Evolutionary conservation across 164 flowering plant species (phyloP).

Genomic region (Aristolochia contorta): DNA sequence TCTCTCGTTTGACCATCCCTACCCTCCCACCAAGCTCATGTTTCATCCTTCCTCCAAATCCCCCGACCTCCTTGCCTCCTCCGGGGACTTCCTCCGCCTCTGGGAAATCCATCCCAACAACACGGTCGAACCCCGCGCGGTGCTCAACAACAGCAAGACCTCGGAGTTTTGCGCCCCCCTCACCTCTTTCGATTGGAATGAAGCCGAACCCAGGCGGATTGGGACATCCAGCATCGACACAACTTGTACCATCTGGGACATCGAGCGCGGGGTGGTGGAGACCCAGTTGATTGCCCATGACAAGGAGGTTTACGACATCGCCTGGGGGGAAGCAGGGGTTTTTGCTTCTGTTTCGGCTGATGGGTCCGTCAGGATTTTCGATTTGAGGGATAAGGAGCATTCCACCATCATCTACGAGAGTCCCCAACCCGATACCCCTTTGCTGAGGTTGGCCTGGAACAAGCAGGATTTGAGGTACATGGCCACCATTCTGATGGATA

Average conservation of each 20-base stretch:
- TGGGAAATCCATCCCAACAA: slow-evolving; percentile 44
- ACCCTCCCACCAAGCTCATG: slow-evolving; percentile 82
- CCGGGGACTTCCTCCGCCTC: slow-evolving; percentile 71
- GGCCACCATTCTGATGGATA: slow-evolving; percentile 80
- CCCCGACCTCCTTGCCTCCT: slow-evolving; percentile 28
- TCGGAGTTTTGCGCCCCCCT: slow-evolving; percentile 56
- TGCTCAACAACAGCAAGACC: slow-evolving; percentile 49
- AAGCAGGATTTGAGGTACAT: slow-evolving; percentile 60
- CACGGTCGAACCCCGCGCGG: slow-evolving; percentile 27
- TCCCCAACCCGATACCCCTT: slow-evolving; percentile 72
- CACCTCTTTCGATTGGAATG: slow-evolving; percentile 70
- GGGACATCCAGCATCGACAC: slow-evolving; percentile 92
- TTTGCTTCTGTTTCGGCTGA: slow-evolving; percentile 95
- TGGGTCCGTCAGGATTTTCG: slow-evolving; percentile 89
- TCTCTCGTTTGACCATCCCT: slow-evolving; percentile 68
- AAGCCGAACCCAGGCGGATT: slow-evolving; percentile 44
- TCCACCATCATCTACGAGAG: slow-evolving; percentile 94
- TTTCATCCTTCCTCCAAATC: slow-evolving; percentile 36
- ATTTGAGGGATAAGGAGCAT: slow-evolving; percentile 86
- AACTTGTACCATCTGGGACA: slow-evolving; percentile 91
- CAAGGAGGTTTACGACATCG: slow-evolving; percentile 95
- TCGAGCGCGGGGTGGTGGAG: slow-evolving; percentile 65
- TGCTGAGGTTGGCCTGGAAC: slow-evolving; percentile 90
- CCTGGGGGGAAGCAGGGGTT: slow-evolving; percentile 92
- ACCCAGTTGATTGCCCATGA: slow-evolving; percentile 94